Evolutionary conservation across 192 early-diverging fungal species (phyloP), one percentile per base, ranked within the genome.

Genomic region (Coemansia sp.): DNA sequence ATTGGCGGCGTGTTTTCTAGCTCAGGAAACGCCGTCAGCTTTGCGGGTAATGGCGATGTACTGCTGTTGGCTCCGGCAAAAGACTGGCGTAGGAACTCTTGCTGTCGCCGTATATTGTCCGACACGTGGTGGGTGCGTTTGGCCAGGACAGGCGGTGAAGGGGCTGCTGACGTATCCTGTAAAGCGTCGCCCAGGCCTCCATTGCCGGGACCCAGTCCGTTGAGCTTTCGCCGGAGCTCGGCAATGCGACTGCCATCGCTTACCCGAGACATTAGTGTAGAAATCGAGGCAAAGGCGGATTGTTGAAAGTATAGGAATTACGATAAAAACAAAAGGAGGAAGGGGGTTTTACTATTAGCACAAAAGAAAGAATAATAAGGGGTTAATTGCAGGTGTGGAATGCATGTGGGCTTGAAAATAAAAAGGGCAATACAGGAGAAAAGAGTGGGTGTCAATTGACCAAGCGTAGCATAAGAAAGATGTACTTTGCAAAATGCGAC

Each of bases 191-290:
- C 2, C 11, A 19, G 20, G 5, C 24, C 27, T 9, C 23, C 6
- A 19, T 64, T 64, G 9, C 54, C 58, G 19, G 61, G 44, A 9
- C 62, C 56, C 54, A 72, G 24, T 44, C 29, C 57, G 27, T 72
- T 62, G 43, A 72, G 65, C 42, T 62, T 55, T 33, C 58, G 57
- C 46, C 64, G 64, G 53, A 72, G 69, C 49, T 72, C 62, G 15
- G 57, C 59, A 7, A 62, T 65, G 15, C 62, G 57, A n/a, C n/a
- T n/a, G 26, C 69, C 57, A 35, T 45, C 57, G 25, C 48, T 26
- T 26, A 45, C 13, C 47, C 48, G 43, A 32, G 57, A 34, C 58
- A 53, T 51, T 47, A n/a, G n/a, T n/a, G n/a, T n/a, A n/a, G n/a
- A n/a, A n/a, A n/a, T n/a, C n/a, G n/a, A n/a, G n/a, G n/a, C n/a